Base-by-base conservation (phyloP, 2,329 filamentous ascomycete genomes). In the Myriosclerotinia curreyana region DNA sequence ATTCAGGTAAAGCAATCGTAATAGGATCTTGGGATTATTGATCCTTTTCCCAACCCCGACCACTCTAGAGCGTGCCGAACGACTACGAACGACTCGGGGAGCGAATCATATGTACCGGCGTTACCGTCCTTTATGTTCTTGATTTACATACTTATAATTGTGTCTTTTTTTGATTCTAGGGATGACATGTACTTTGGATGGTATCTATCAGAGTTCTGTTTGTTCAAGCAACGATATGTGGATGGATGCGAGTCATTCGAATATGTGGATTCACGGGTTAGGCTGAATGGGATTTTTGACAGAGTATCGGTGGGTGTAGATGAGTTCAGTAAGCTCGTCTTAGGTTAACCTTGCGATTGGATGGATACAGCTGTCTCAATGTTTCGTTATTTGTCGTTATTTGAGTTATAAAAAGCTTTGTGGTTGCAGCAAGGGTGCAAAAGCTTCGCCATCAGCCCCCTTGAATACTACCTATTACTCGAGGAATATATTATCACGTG, bases 1-100 rank as follows among this genome's bases (percentile, higher is more conserved):
- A 81, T 66, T 81, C 83, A 73, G 86, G 86, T 75, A 90, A 87
- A 76, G 86, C 88, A 62, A 80, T 92, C 62, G 79, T 89, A 50
- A 87, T 89, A 75, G 82, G 84, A 59, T 81, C 81, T 7, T 79
- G 69, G 67, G 52, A 65, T 49, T 49, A 42, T 34, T 67, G 46
- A 66, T 28, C 14, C 17, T 3, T 20, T 15, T 3, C n/a, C 25
- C 11, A 44, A 17, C 28, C 36, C 5, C 22, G 34, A 60, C 46
- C 38, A 28, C n/a, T 11, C 5, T 38, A 28, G n/a, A 36, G 28
- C 9, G 28, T 58, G 12, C n/a, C 54, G 42, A 17, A 36, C 36
- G 25, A 17, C 28, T 22, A 31, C 36, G 17, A 62, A 17, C 42
- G 34, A 34, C 20, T 31, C 25, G 36, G 25, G 17, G 31, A 56